Conservation (phyloP, 177 flowering plant genomes). For the Vitis hybrid region DNA sequence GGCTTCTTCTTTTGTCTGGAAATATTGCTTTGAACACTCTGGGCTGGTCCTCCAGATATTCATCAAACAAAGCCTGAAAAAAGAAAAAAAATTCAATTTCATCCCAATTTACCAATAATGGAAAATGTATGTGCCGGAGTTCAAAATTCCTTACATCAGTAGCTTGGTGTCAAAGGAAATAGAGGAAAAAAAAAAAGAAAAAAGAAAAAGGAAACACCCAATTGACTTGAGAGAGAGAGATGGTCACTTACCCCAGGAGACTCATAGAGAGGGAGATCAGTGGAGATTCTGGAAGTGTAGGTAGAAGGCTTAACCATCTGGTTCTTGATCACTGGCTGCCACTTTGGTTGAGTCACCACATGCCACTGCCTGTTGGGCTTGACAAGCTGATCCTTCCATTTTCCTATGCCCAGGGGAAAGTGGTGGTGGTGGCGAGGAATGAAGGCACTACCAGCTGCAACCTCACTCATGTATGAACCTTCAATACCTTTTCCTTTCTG, state of each 20-base stretch:
- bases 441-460: not conserved
- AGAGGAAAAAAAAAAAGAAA: not conserved
- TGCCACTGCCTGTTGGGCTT: not conserved
- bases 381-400: slow-evolving; percentile 2
- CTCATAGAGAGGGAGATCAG: slow-evolving; percentile 72
- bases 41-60: slow-evolving; percentile 61
- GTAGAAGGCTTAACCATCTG: slow-evolving; percentile 39
- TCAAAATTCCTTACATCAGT: no score
- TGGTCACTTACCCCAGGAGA: slow-evolving; percentile 50
- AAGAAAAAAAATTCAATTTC: not conserved
- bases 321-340: slow-evolving; percentile 11
- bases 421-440: not conserved
- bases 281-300: slow-evolving; percentile 49
- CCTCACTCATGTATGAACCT: slow-evolving; percentile 3
- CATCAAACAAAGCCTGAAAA: slow-evolving; percentile 75
- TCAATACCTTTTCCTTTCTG: no score
- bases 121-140: not conserved
- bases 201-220: no score
- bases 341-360: not conserved
- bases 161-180: not conserved
- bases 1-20: slow-evolving; percentile 71
- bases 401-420: not conserved
- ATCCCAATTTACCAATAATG: not conserved
- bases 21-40: slow-evolving; percentile 79
- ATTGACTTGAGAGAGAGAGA: not conserved